Percentiles rank a stretch among this genome's conserved stretches.
Conservation (phyloP, 495 filamentous ascomycete species). For the Beverwykella pulmonaria region DNA sequence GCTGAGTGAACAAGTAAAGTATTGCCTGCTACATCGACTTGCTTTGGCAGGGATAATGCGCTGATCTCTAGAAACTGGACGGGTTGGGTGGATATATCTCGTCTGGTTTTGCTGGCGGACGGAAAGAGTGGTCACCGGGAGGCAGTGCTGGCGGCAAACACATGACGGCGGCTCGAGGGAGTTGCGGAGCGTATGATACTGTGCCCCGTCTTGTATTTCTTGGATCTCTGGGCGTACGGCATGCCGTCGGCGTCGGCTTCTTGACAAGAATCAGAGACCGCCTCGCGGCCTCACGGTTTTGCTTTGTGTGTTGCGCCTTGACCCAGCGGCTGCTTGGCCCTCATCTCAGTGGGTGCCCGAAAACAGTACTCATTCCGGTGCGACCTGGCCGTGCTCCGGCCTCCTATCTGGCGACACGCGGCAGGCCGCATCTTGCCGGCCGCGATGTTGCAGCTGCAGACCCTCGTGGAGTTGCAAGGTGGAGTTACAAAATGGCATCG, state of each 20-base stretch:
- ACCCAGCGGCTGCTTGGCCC: constrained; percentile 13
- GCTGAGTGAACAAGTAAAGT: neutral
- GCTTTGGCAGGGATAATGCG: neutral
- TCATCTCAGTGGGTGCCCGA: constrained; percentile 13
- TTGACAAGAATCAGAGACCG: neutral
- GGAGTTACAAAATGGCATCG: neutral
- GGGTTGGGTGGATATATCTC: neutral
- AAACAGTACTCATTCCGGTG: neutral
- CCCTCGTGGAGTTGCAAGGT: neutral
- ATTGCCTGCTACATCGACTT: neutral
- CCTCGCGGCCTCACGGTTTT: neutral
- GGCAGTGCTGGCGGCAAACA: constrained; percentile 11
- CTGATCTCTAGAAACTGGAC: constrained; percentile 1
- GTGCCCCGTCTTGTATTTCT: neutral
- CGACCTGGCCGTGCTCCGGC: neutral
- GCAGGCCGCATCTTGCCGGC: constrained; percentile 1
- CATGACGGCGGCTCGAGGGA: neutral
- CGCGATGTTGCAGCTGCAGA: neutral
- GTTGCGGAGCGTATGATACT: no score
- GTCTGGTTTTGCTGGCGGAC: neutral
- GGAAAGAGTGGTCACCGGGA: neutral
- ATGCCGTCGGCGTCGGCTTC: neutral
- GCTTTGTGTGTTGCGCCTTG: neutral
- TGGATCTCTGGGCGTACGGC: neutral
- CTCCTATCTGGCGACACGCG: constrained; percentile 2